phyloP scores from a whole-genome alignment of 208 protist genomes.

The Trypanosoma lewisi region DNA sequence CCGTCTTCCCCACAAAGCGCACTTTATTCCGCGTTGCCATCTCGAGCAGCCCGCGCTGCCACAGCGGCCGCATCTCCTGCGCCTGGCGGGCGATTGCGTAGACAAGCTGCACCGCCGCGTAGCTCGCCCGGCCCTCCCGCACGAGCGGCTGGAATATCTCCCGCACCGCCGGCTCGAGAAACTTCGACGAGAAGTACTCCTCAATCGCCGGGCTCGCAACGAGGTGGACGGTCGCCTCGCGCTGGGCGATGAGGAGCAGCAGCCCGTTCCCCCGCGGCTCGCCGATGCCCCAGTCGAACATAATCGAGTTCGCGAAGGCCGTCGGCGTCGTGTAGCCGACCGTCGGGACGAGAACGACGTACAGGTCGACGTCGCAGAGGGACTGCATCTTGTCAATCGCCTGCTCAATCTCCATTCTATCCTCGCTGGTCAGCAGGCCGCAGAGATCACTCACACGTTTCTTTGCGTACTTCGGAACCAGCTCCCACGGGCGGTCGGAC shows the following conservation, averaged over 20 bases:
- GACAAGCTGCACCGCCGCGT: conserved; percentile 81
- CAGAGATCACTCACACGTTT: conserved; percentile 84
- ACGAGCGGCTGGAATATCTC: conserved; percentile 86
- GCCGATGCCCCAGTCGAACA: conserved; percentile 84
- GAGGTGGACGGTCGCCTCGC: conserved; percentile 78
- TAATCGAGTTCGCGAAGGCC: conserved; percentile 83
- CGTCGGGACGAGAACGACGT: conserved; percentile 83
- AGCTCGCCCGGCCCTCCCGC: conserved; percentile 68
- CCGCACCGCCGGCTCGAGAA: conserved; percentile 61
- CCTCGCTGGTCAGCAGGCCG: conserved; percentile 69
- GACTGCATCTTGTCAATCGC: conserved; percentile 84
- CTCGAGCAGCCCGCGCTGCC: conserved; percentile 57
- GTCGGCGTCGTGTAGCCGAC: conserved; percentile 80
- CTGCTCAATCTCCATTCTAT: conserved; percentile 90
- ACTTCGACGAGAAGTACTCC: conserved; percentile 76
- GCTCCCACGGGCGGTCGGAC: conserved; percentile 72
- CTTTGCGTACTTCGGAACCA: conserved; percentile 78
- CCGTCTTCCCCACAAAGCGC: conserved; percentile 53
- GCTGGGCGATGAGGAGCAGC: conserved; percentile 77
- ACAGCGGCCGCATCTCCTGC: conserved; percentile 70
- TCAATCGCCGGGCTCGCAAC: conserved; percentile 71
- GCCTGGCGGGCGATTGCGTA: conserved; percentile 85
- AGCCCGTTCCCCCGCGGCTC: conserved; percentile 74
- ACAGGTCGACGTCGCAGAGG: conserved; percentile 77
- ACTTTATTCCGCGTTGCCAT: conserved; percentile 72